Percentiles rank a stretch among this genome's conserved stretches.
Evolutionary conservation across 805 yeast genomes (phyloP).

Genomic region (Hanseniaspora jakobsenii): DNA sequence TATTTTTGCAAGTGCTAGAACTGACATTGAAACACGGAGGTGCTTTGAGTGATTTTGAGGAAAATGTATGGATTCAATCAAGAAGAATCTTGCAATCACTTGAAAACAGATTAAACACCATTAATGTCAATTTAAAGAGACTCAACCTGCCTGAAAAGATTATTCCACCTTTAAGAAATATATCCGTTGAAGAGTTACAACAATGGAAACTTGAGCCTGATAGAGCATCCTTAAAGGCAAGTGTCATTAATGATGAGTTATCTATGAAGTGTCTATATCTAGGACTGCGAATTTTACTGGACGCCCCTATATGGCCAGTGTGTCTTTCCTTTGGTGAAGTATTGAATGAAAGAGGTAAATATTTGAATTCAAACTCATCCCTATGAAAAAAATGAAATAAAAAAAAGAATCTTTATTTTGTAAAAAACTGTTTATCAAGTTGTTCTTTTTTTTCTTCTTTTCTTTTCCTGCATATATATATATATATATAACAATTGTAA

Average conservation of each 20-base stretch:
- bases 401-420: not conserved
- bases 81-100: constrained; percentile 49
- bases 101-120: constrained; percentile 33
- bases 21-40: constrained; percentile 28
- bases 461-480: no score
- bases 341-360: constrained; percentile 13
- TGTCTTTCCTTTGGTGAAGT: constrained; percentile 62
- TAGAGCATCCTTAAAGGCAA: constrained; percentile 35
- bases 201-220: constrained; percentile 34
- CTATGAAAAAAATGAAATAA: not conserved
- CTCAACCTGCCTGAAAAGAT: constrained; percentile 38
- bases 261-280: constrained; percentile 49
- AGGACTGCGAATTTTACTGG: constrained; percentile 67
- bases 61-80: constrained; percentile 54
- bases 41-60: constrained; percentile 36
- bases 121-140: constrained; percentile 3
- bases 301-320: constrained; percentile 80
- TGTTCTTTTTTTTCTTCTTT: no score
- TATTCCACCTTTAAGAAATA: constrained; percentile 22
- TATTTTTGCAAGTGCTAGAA: constrained; percentile 48
- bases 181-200: constrained; percentile 33
- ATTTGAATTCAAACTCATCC: no score
- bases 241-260: constrained; percentile 39
- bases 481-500: no score
- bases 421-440: no score